A percentile compares a stretch with the other conserved stretches of the same genome.
phyloP scores from a whole-genome alignment of 108 stramenopile genomes.

The Epithemia pelagica region DNA sequence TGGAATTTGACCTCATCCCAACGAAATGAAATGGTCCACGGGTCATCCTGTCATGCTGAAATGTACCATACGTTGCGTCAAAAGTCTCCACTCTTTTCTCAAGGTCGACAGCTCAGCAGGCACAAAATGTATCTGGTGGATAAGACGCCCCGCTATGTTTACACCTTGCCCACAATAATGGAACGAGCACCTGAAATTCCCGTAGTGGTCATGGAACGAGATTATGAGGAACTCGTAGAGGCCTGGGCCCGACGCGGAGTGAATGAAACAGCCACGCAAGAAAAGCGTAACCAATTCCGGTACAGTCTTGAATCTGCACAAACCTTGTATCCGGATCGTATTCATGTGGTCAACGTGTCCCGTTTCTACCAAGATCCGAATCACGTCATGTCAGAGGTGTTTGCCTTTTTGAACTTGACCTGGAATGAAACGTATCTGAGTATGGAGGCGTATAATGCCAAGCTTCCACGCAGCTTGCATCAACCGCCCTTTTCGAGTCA shows the following conservation, averaged over 20 bases:
- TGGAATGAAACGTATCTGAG: conserved; percentile 4
- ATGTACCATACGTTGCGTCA: conserved; percentile 3
- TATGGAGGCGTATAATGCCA: background rate
- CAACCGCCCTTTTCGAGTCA: too few relatives aligned
- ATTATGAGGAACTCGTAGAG: background rate
- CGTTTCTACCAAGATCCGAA: background rate
- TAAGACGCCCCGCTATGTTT: conserved; percentile 8
- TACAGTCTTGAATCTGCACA: background rate
- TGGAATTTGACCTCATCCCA: background rate
- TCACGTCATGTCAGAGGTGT: background rate
- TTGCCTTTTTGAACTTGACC: conserved; percentile 3
- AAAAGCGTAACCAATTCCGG: background rate
- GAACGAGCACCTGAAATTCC: conserved; percentile 1
- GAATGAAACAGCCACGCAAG: background rate
- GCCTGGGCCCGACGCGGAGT: background rate
- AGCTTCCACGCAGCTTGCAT: too few relatives aligned
- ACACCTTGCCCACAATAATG: background rate
- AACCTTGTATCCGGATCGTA: background rate
- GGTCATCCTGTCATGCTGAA: background rate
- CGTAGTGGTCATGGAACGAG: conserved; percentile 1
- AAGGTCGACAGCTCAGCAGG: too few relatives aligned
- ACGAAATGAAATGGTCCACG: background rate
- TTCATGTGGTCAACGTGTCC: conserved; percentile 2
- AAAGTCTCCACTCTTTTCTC: background rate
- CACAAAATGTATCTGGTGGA: background rate